Base-by-base conservation (phyloP, 345 rosid species). In the Triadica sebifera region DNA sequence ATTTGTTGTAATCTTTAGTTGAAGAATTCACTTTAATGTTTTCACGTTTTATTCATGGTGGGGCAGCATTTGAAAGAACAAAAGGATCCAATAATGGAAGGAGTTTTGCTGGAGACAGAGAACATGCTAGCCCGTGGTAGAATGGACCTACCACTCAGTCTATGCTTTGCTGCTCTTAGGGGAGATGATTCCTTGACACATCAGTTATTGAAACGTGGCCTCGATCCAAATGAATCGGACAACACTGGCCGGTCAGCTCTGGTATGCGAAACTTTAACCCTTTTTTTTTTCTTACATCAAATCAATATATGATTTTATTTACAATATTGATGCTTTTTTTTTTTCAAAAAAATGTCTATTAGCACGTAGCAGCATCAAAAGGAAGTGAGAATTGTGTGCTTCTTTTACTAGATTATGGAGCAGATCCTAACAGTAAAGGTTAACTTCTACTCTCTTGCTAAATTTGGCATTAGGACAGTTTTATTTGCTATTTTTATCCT, bases 311-410 rank as follows among this genome's bases (percentile, higher is more conserved):
- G 58, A 53, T 37, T 50, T 51, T 51, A 58, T 52, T 38, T 39
- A 7, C 8, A 16, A 45, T 41, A 39, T 68, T 65, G 50, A 77
- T 66, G 41, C 29, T 72, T 20, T 25, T 60, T 76, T 19, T 0
- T 19, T 22, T 19, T 58, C 34, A 29, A 29, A 29, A 29, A 13
- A 13, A 17, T 75, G 55, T 29, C 29, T 68, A 77, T 74, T 77
- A 92, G 98, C 98, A 94, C 74, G 91, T 94, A 61, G 90, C 98
- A 72, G 91, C 97, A 47, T 86, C 94, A 11, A 89, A 85, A 75
- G 98, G 98, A 74, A 86, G 77, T 50, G 82, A 87, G 69, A 86
- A 89, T 46, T 92, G 96, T n/a, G 93, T 87, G 53, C 87, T 85
- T 75, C 90, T 79, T 66, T 89, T 94, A 8, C 85, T 94, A 71